Base-by-base conservation (phyloP, 2,329 filamentous ascomycete species). In the Dendryphion nanum region DNA sequence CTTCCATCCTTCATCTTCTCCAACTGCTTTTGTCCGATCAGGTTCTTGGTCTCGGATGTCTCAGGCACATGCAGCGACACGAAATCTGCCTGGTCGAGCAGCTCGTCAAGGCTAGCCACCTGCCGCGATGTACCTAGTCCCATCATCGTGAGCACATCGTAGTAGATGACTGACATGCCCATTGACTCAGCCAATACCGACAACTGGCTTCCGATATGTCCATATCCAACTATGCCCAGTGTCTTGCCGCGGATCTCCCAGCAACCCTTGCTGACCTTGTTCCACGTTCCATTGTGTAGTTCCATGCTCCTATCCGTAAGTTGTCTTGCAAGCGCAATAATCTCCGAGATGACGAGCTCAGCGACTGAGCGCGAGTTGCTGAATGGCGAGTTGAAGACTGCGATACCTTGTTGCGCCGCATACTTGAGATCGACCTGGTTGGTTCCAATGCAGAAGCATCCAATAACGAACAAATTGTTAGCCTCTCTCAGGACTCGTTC, bases 241-340 rank as follows among this genome's bases (percentile, higher is more conserved):
- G 91, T 97, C 77, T 98, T 98, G 65, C 93, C 93, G 57, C 93
- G 83, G 57, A 97, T 89, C 68, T 98, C 93, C 93, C 93, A 97
- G 78, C 93, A 98, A 62, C 86, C 90, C 58, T 80, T 78, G 73
- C 89, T 95, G 59, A 97, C 90, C 74, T 98, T 98, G 70, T 97
- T 97, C 93, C 93, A 98, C 30, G 82, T 89, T 40, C 93, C 93
- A 40, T 80, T 80, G 75, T 98, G 93, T 79, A 98, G 82, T 72
- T 98, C 93, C 57, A 81, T 89, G 46, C 88, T 95, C 53, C 93
- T 87, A 68, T 98, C 93, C 46, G 88, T 85, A 21, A 98, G 77
- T 70, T 98, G 93, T 42, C 93, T 85, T 16, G 93, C 93, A 37
- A 98, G 82, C 26, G 78, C 75, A 59, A 98, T 96, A 61, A 98